Percentiles rank a stretch among this genome's conserved stretches.
These are phyloP conservation scores for Trichomonascaceae sp. DNA, from an alignment of 1,139 yeast genomes.

Conservation along the genomic window DNA sequence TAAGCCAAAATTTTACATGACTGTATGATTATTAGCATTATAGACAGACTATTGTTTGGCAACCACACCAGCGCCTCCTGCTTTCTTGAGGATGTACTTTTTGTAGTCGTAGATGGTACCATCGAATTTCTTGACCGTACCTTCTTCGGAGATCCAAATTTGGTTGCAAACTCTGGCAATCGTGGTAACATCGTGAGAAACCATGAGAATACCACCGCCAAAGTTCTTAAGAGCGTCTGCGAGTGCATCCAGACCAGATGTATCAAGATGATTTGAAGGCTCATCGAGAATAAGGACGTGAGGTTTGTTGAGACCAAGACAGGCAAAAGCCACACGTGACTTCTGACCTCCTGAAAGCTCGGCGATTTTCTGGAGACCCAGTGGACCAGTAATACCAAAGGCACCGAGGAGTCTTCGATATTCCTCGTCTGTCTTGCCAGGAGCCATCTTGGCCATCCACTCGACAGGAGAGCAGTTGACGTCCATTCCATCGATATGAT, in stretches of 20 bases:
- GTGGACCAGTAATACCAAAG: slow-evolving; percentile 90
- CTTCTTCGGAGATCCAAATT: slow-evolving; percentile 89
- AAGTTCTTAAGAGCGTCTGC: slow-evolving; percentile 77
- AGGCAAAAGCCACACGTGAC: slow-evolving; percentile 96
- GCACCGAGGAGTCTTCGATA: slow-evolving; percentile 94
- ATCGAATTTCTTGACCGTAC: slow-evolving; percentile 62
- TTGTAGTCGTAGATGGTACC: slow-evolving; percentile 84
- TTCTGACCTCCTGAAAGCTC: slow-evolving; percentile 95
- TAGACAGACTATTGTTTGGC: slow-evolving; percentile 48
- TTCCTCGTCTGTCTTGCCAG: slow-evolving; percentile 93
- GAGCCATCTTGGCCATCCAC: slow-evolving; percentile 84
- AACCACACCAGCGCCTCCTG: slow-evolving; percentile 81
- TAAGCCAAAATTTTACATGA: background rate
- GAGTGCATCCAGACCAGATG: slow-evolving; percentile 92
- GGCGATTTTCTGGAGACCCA: slow-evolving; percentile 85
- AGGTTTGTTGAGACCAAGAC: slow-evolving; percentile 81
- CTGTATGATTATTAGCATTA: slow-evolving; percentile 1
- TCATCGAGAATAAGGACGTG: slow-evolving; percentile 89
- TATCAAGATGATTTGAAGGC: slow-evolving; percentile 98
- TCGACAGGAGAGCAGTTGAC: slow-evolving; percentile 74
- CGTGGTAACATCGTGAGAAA: slow-evolving; percentile 89
- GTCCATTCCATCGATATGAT: slow-evolving; percentile 97
- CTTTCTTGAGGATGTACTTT: slow-evolving; percentile 67
- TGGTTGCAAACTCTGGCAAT: slow-evolving; percentile 82
- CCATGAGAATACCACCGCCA: slow-evolving; percentile 95